Conservation (phyloP, 2,329 filamentous ascomycete species). For the Mollisia scopiformis region DNA sequence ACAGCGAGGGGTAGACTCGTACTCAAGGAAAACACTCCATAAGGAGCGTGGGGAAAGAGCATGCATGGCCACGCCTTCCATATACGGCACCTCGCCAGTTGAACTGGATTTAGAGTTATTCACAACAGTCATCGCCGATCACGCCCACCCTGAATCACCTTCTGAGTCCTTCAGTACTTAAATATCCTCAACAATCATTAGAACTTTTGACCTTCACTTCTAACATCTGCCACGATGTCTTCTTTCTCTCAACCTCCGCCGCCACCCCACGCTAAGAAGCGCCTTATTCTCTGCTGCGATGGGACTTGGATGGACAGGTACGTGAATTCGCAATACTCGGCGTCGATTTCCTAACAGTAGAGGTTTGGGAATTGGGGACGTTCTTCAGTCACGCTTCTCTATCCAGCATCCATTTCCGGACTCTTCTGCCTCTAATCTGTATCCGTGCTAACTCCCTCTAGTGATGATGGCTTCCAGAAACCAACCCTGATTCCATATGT, state of each 20-base stretch:
- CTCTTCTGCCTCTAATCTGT: not conserved
- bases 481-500: constrained; percentile 52
- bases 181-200: too few relatives aligned
- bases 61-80: constrained; percentile 17
- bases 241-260: not conserved
- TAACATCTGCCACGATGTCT: not conserved
- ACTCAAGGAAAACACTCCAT: not conserved
- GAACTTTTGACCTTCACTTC: not conserved
- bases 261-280: constrained; percentile 17
- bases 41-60: constrained; percentile 1
- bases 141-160: not conserved
- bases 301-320: constrained; percentile 35
- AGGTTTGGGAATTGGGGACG: too few relatives aligned
- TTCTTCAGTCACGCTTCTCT: too few relatives aligned
- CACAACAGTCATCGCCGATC: not conserved
- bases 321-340: not conserved
- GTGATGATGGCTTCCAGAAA: constrained; percentile 34
- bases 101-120: not conserved
- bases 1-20: not conserved
- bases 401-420: too few relatives aligned
- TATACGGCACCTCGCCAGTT: constrained; percentile 8
- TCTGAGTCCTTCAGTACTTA: too few relatives aligned
- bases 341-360: too few relatives aligned
- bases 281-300: constrained; percentile 37
- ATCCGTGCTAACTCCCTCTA: constrained; percentile 13